Evolutionary conservation across 1,284 basidiomycete species (phyloP).

Genomic region (Agroathelia rolfsii): DNA sequence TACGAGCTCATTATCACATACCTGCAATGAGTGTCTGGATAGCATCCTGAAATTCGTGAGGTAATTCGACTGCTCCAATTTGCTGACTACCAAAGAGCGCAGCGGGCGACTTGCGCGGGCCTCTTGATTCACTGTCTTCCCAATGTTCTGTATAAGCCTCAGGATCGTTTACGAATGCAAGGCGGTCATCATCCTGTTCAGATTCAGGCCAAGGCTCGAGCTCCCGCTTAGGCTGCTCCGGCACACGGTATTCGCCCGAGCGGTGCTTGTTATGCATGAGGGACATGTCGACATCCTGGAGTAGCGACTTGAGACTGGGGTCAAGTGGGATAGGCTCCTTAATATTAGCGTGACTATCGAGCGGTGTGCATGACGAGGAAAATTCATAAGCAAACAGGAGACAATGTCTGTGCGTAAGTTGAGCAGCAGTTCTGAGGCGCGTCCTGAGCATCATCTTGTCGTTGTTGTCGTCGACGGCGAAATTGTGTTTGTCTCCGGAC

Average conservation of each 20-base stretch:
- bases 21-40: constrained; percentile 52
- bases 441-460: too few species aligned
- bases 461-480: too few species aligned
- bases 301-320: constrained; percentile 45
- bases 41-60: constrained; percentile 54
- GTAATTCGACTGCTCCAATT: constrained; percentile 61
- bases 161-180: constrained; percentile 16
- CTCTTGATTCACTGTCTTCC: constrained; percentile 24
- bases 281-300: constrained; percentile 59
- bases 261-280: constrained; percentile 34
- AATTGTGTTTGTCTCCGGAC: too few species aligned
- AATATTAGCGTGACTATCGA: too few species aligned
- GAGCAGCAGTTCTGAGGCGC: too few species aligned
- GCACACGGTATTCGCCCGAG: constrained; percentile 7
- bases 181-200: constrained; percentile 17
- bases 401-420: too few species aligned
- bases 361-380: too few species aligned
- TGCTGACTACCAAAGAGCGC: constrained; percentile 67
- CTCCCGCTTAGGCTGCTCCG: constrained; percentile 29
- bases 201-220: constrained; percentile 39
- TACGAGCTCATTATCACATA: constrained; percentile 20
- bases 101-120: constrained; percentile 68
- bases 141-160: constrained; percentile 19
- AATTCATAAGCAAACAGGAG: too few species aligned
- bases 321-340: constrained; percentile 53